Percentiles rank a stretch among this genome's conserved stretches.
Evolutionary conservation across 768 basidiomycete species (phyloP).

Genomic region (Phlegmacium glaucopus): DNA sequence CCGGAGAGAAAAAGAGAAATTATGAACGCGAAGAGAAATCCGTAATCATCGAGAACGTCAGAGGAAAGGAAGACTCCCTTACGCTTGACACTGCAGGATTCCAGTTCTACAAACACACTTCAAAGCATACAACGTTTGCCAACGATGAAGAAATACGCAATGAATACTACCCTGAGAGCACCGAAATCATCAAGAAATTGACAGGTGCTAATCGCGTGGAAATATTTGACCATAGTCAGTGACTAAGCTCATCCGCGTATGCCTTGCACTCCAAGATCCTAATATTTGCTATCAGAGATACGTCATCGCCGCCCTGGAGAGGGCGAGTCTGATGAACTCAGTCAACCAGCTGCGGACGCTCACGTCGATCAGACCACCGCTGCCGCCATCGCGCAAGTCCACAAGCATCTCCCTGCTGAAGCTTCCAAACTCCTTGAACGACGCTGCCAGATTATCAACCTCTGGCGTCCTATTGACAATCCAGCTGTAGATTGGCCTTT

Average conservation of each 20-base stretch:
- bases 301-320: constrained; percentile 41
- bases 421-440: constrained; percentile 39
- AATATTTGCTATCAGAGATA: constrained; percentile 29
- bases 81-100: constrained; percentile 52
- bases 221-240: constrained; percentile 62
- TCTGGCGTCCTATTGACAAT: constrained; percentile 54
- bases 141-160: constrained; percentile 48
- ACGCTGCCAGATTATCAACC: constrained; percentile 57
- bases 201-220: constrained; percentile 58
- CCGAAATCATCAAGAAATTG: constrained; percentile 51
- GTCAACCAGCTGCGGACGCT: constrained; percentile 42
- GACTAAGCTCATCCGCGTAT: neutral
- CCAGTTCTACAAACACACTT: constrained; percentile 36
- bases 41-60: constrained; percentile 48
- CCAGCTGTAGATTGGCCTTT: constrained; percentile 50
- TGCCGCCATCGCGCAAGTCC: constrained; percentile 43
- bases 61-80: constrained; percentile 43
- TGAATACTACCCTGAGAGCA: constrained; percentile 62
- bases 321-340: constrained; percentile 32
- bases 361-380: constrained; percentile 53
- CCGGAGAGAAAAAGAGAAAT: constrained; percentile 37
- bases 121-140: constrained; percentile 44
- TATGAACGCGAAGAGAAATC: constrained; percentile 22
- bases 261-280: neutral
- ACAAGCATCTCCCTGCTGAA: constrained; percentile 48